Evolutionary conservation across 345 rosid genomes (phyloP).

Genomic region (Eucalyptus rudis): DNA sequence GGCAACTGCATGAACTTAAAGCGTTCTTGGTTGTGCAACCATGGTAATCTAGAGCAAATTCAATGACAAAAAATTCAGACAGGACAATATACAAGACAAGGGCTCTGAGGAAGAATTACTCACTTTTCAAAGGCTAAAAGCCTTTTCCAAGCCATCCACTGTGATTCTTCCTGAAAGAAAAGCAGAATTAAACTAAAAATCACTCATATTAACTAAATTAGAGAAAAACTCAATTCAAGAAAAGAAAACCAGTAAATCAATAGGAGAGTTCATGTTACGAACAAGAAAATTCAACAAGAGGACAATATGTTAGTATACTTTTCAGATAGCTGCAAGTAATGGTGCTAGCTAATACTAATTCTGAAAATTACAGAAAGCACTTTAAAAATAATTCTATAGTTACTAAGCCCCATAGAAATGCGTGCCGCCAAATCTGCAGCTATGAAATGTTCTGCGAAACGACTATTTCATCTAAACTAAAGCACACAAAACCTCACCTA

Average conservation of each 20-base stretch:
- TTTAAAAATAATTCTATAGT: not conserved
- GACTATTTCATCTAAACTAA: not conserved
- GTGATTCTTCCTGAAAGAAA: constrained; percentile 64
- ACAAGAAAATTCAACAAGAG: not conserved
- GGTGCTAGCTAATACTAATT: not conserved
- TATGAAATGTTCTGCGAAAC: not conserved
- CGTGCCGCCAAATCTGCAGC: not conserved
- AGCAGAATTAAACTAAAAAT: not conserved
- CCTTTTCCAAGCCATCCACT: constrained; percentile 95
- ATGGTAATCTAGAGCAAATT: not conserved
- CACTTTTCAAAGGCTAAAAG: constrained; percentile 84
- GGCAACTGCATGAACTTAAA: not conserved
- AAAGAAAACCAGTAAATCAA: not conserved
- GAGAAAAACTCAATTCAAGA: not conserved
- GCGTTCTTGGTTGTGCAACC: not conserved
- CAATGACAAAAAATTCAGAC: not conserved
- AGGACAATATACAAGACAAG: not conserved
- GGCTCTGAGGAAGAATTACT: not conserved
- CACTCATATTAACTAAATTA: not conserved
- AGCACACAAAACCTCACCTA: not conserved
- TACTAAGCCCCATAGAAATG: not conserved
- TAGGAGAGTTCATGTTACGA: not conserved
- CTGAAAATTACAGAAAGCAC: not conserved
- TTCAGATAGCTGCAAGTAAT: not conserved
- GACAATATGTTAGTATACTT: not conserved